Conservation (phyloP, 2,329 filamentous ascomycete genomes). For the Nemania sp. region DNA sequence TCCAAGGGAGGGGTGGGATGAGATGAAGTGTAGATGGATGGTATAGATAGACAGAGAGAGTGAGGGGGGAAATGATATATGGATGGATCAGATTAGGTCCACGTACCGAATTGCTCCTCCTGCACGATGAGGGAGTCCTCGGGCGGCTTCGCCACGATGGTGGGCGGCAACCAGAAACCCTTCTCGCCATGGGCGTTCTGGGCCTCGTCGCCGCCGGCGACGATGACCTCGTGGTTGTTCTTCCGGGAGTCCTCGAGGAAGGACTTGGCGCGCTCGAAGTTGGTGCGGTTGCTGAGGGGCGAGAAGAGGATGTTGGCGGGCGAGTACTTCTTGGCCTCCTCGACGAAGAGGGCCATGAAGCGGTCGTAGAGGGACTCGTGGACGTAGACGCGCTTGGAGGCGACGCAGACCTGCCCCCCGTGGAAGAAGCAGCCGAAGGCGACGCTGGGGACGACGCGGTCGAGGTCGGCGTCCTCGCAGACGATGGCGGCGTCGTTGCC, state of each 20-base stretch:
- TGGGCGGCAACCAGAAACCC: conserved; percentile 63
- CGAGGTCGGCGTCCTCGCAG: conserved; percentile 57
- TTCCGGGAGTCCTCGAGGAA: conserved; percentile 60
- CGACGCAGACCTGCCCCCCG: conserved; percentile 60
- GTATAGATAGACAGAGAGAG: background rate
- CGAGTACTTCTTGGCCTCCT: conserved; percentile 51
- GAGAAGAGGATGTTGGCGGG: conserved; percentile 52
- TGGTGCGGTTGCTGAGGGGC: conserved; percentile 67
- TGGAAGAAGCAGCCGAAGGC: conserved; percentile 56
- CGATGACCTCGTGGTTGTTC: conserved; percentile 56
- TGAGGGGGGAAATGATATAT: too few species aligned
- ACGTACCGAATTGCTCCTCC: conserved; percentile 64
- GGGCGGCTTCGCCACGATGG: conserved; percentile 61
- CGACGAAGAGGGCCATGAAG: conserved; percentile 51
- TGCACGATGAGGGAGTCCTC: conserved; percentile 59
- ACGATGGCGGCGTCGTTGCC: conserved; percentile 62
- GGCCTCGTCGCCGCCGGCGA: conserved; percentile 49
- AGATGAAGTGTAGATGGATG: background rate
- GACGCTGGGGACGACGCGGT: conserved; percentile 48
- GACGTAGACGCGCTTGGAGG: conserved; percentile 63
- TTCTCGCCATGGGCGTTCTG: conserved; percentile 35
- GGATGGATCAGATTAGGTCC: background rate
- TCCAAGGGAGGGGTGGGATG: background rate
- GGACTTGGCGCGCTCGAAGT: conserved; percentile 63
- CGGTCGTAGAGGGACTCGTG: conserved; percentile 63